These are phyloP conservation scores for Penicillium roqueforti DNA, from an alignment of 495 filamentous ascomycete species.

Conservation along the genomic window DNA sequence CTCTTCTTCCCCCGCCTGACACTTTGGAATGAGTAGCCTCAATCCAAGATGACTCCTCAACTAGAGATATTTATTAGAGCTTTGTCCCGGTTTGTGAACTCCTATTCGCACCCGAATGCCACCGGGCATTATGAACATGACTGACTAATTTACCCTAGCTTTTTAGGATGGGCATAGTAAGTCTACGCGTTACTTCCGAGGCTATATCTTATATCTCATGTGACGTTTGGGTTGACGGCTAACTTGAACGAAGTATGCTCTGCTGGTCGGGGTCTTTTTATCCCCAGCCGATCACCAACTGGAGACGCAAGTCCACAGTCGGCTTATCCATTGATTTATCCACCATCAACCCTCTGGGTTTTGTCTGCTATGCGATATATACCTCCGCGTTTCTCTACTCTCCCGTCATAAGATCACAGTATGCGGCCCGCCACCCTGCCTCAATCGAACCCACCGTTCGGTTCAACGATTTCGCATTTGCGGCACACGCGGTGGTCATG, in stretches of 20 bases:
- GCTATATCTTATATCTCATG: background rate
- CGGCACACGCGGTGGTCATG: conserved; percentile 68
- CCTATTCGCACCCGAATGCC: background rate
- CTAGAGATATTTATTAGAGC: conserved; percentile 38
- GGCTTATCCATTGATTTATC: conserved; percentile 87
- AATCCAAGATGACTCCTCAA: conserved; percentile 25
- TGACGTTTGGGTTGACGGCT: background rate
- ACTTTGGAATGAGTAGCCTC: background rate
- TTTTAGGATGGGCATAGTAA: conserved; percentile 46
- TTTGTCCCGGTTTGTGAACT: conserved; percentile 38
- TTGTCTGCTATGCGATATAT: conserved; percentile 72
- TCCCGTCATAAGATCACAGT: conserved; percentile 69
- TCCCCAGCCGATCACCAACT: conserved; percentile 79
- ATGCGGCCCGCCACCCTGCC: conserved; percentile 72
- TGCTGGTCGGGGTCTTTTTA: conserved; percentile 90
- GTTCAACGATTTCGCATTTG: conserved; percentile 87
- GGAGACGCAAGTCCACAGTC: conserved; percentile 64
- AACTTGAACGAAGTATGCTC: conserved; percentile 42
- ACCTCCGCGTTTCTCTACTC: conserved; percentile 73
- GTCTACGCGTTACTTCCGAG: conserved; percentile 7
- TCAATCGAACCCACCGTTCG: conserved; percentile 75
- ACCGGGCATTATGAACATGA: background rate
- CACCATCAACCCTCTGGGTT: conserved; percentile 76
- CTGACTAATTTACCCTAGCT: conserved; percentile 17
- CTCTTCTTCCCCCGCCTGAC: background rate